Conservation (phyloP, 2,329 filamentous ascomycete genomes). For the Chalara sp. region DNA sequence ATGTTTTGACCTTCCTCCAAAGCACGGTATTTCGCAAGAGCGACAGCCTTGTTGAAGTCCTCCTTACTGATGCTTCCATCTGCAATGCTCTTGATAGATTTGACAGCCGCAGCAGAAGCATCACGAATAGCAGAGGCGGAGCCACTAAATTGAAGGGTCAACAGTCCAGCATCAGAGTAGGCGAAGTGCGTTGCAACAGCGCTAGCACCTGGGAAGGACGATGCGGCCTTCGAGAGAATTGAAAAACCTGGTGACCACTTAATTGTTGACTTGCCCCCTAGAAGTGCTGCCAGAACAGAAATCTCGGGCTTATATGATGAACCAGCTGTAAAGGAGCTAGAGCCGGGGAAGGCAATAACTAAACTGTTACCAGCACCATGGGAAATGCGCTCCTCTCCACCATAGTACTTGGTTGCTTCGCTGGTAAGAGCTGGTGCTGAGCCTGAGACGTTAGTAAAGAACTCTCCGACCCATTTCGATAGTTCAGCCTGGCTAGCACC, state of each 20-base stretch:
- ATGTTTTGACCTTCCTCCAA: slow-evolving; percentile 76
- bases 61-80: slow-evolving; percentile 72
- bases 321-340: slow-evolving; percentile 61
- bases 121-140: slow-evolving; percentile 64
- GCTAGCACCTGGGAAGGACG: slow-evolving; percentile 57
- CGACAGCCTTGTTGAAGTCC: slow-evolving; percentile 84
- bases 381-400: slow-evolving; percentile 86
- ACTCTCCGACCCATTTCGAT: slow-evolving; percentile 85
- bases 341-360: slow-evolving; percentile 89
- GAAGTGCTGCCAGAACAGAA: slow-evolving; percentile 77
- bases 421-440: slow-evolving; percentile 47
- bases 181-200: slow-evolving; percentile 70
- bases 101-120: slow-evolving; percentile 70
- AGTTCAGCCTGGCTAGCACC: slow-evolving; percentile 72
- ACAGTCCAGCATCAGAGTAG: slow-evolving; percentile 91
- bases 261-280: slow-evolving; percentile 84
- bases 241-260: slow-evolving; percentile 96
- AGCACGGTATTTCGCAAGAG: slow-evolving; percentile 87
- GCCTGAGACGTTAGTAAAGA: slow-evolving; percentile 70
- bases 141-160: slow-evolving; percentile 77
- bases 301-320: slow-evolving; percentile 83
- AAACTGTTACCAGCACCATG: slow-evolving; percentile 73
- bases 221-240: slow-evolving; percentile 73
- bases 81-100: slow-evolving; percentile 75
- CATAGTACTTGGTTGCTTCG: slow-evolving; percentile 76